Conservation (phyloP, 371 early-diverging fungal species). For the Mucor velutinosus region DNA sequence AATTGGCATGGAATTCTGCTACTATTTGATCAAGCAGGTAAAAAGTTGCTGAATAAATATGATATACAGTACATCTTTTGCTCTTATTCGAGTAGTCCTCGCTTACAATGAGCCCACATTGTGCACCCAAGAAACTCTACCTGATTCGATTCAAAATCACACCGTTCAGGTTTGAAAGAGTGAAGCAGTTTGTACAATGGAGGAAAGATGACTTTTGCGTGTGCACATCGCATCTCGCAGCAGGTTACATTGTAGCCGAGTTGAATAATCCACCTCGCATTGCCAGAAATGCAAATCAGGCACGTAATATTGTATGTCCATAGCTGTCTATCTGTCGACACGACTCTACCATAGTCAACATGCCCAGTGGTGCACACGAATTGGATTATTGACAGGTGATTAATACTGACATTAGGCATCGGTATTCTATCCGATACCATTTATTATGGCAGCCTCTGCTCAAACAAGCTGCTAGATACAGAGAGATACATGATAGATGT, state of each 20-base stretch:
- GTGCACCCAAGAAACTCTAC: neutral
- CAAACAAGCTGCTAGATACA: neutral
- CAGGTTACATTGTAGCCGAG: conserved; percentile 6
- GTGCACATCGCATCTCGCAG: neutral
- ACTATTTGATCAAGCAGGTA: too few species aligned
- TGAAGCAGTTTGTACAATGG: neutral
- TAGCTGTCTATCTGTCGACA: too few species aligned
- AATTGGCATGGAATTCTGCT: neutral
- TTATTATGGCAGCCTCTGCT: neutral
- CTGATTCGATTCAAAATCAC: neutral
- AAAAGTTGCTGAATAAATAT: too few species aligned
- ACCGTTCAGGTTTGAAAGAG: neutral
- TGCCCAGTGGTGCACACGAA: conserved; percentile 2
- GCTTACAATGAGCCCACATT: neutral
- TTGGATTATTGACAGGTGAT: conserved; percentile 6
- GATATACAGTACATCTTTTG: neutral
- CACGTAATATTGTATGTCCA: neutral
- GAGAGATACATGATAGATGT: neutral
- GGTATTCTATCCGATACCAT: neutral
- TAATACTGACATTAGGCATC: neutral
- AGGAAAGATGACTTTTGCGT: neutral
- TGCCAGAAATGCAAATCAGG: neutral
- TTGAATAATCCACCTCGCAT: conserved; percentile 5
- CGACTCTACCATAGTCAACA: neutral
- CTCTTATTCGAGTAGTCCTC: neutral